Evolutionary conservation across 139 green algal genomes (phyloP).

Genomic region (Ostreobium quekettii): DNA sequence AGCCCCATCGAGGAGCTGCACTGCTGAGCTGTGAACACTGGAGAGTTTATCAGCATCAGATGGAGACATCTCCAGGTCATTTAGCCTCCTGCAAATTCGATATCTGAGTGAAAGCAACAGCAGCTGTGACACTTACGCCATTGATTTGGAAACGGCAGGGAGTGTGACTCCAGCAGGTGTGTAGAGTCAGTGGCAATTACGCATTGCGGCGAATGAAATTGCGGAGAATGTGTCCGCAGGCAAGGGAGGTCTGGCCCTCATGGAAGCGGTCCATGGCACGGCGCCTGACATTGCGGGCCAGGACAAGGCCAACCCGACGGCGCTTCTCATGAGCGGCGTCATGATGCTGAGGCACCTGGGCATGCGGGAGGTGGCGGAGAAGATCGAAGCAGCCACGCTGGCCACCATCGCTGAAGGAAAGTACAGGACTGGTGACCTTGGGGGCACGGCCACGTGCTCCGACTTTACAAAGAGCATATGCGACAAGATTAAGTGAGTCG

Average conservation of each 20-base stretch:
- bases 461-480: conserved; percentile 92
- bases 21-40: too few species aligned
- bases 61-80: too few species aligned
- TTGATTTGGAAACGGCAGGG: too few species aligned
- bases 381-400: conserved; percentile 31
- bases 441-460: conserved; percentile 56
- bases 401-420: conserved; percentile 73
- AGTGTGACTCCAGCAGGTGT: too few species aligned
- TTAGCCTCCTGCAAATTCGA: too few species aligned
- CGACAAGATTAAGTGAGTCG: too few species aligned
- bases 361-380: conserved; percentile 30
- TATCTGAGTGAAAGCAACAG: too few species aligned
- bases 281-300: conserved; percentile 85
- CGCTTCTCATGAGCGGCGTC: conserved; percentile 73
- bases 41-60: too few species aligned
- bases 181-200: too few species aligned
- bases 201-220: too few species aligned
- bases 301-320: conserved; percentile 91
- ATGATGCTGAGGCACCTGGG: conserved; percentile 93
- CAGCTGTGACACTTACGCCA: too few species aligned
- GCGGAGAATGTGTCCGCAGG: neutral
- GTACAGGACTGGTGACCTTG: conserved; percentile 82
- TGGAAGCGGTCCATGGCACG: conserved; percentile 92
- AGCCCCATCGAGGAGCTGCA: too few species aligned
- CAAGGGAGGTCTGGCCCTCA: conserved; percentile 65